Conservation (phyloP, 306 rosid genomes). For the Delonix regia region DNA sequence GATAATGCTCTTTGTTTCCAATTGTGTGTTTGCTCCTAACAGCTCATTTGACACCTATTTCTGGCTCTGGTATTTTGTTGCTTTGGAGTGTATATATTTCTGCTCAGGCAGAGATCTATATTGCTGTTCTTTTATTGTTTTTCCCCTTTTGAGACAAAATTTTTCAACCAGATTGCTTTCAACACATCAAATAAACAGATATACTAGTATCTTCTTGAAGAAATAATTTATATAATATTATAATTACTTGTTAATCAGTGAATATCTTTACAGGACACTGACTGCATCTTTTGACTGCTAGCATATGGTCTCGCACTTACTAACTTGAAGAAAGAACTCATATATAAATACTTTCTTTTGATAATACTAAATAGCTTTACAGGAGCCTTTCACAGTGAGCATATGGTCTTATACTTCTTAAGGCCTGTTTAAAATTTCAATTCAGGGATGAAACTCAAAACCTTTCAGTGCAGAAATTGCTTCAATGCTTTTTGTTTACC, state of each 20-base stretch:
- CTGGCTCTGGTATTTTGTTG: background rate
- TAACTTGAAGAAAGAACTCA: background rate
- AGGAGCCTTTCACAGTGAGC: background rate
- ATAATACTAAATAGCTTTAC: background rate
- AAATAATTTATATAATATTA: background rate
- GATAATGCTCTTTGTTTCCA: conserved; percentile 8
- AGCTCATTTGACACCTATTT: background rate
- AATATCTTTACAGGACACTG: background rate
- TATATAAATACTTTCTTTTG: background rate
- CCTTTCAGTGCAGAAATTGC: too few relatives aligned
- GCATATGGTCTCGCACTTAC: too few relatives aligned
- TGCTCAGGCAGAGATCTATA: background rate
- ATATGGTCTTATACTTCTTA: too few relatives aligned
- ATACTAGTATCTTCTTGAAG: background rate
- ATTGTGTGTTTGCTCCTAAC: background rate
- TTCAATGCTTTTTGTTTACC: too few relatives aligned
- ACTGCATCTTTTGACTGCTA: background rate
- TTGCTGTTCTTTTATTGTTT: background rate
- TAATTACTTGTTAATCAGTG: background rate
- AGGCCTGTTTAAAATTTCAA: too few relatives aligned
- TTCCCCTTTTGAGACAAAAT: background rate
- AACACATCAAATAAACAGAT: too few relatives aligned
- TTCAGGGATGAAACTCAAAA: too few relatives aligned
- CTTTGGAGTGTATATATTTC: background rate
- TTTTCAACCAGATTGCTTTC: conserved; percentile 1